Conservation (phyloP, 1,139 yeast species). For the Williopsis jadinii region DNA sequence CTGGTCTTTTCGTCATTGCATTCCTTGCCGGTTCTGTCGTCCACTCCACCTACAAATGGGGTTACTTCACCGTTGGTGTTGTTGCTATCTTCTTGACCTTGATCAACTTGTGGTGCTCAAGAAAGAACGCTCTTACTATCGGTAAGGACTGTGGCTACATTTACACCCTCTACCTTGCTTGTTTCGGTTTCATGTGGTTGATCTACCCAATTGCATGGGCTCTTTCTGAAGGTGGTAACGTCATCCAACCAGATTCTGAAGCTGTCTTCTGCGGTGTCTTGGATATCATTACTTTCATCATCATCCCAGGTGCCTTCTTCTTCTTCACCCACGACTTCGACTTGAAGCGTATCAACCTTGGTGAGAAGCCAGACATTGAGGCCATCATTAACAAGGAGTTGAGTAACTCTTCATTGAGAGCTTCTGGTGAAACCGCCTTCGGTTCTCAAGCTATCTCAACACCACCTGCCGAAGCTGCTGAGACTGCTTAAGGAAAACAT, state of each 20-base stretch:
- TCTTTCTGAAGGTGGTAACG: constrained; percentile 62
- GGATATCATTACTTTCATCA: constrained; percentile 40
- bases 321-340: constrained; percentile 11
- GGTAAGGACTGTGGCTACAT: constrained; percentile 5
- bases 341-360: constrained; percentile 5
- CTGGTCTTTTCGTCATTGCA: constrained; percentile 32
- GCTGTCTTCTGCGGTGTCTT: constrained; percentile 59
- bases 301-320: constrained; percentile 30
- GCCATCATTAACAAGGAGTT: constrained; percentile 2
- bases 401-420: constrained; percentile 6
- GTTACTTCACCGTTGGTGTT: constrained; percentile 37
- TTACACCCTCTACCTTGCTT: constrained; percentile 16
- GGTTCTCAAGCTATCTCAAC: constrained; percentile 1
- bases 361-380: constrained; percentile 1
- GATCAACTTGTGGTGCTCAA: constrained; percentile 18
- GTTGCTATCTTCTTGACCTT: constrained; percentile 34
- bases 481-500: background rate
- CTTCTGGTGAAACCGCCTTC: constrained; percentile 12
- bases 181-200: constrained; percentile 33
- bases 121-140: constrained; percentile 5
- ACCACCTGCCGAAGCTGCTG: background rate
- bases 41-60: constrained; percentile 46
- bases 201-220: constrained; percentile 58
- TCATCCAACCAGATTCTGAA: constrained; percentile 57
- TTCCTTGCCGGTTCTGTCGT: constrained; percentile 43